Evolutionary conservation across 148 eudicot genomes (phyloP), one percentile per base, ranked within the genome.

Genomic region (Limonium bicolor): DNA sequence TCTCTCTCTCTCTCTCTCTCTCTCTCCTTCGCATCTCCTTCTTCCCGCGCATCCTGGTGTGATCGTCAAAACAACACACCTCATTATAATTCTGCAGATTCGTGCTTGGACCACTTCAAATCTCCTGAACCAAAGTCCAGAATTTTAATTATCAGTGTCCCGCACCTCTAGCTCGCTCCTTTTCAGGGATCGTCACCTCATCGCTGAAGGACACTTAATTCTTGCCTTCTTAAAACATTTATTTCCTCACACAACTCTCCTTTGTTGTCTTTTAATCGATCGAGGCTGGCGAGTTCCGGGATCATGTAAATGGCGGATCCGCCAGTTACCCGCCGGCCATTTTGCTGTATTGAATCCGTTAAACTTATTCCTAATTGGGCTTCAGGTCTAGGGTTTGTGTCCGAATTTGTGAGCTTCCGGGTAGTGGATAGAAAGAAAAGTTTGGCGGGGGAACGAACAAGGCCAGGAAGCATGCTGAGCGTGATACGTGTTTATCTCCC

Each of bases 401-500:
- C 34, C 26, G 47, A 16, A 52, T 27, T 12, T 41, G 32, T 27
- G 10, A 47, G 64, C 2, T 42, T 30, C 25, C 7, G 3, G 14
- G 5, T 34, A 32, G 51, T 35, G 11, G 29, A 38, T 36, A 39
- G 33, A 22, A 5, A 10, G 11, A n/a, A 4, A 4, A 16, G 14
- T 10, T 34, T 3, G 4, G 4, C 42, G n/a, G 56, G 32, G 27
- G 50, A 62, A 17, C 3, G 37, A 15, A 34, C 38, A 41, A 68
- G 68, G 41, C 56, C 48, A 48, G 50, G 51, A 38, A 80, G 68
- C 10, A 84, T 85, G 95, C 70, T 90, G 88, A 85, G 61, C 48
- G 88, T 90, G 68, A 59, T 74, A 19, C 62, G 99, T 48, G 88
- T 90, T 53, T 86, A 90, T 48, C 71, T 90, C 10, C 99, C 99